These are phyloP conservation scores for Eucalyptus grandis DNA, from an alignment of 345 rosid species.

Conservation along the genomic window DNA sequence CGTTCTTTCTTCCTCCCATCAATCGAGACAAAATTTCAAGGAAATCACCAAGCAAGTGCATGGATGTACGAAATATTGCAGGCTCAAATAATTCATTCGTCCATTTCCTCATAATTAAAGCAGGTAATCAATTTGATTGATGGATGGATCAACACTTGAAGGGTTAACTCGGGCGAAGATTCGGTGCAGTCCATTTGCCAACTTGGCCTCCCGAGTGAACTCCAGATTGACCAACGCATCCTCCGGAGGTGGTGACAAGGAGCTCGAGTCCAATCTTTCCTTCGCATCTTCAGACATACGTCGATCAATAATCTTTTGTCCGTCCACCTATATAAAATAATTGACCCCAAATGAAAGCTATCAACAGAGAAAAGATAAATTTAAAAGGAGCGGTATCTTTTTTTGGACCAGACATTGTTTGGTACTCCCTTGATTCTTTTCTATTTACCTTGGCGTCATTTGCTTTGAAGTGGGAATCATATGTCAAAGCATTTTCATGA, in stretches of 20 bases:
- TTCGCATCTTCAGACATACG: constrained; percentile 6
- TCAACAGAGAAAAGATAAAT: background rate
- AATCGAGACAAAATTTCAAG: background rate
- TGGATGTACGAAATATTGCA: background rate
- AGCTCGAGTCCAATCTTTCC: constrained; percentile 18
- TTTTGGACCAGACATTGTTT: background rate
- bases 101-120: background rate
- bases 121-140: background rate
- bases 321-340: constrained; percentile 9
- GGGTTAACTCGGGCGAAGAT: constrained; percentile 44
- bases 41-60: background rate
- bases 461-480: constrained; percentile 13
- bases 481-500: constrained; percentile 9
- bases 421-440: background rate
- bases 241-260: constrained; percentile 21
- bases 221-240: constrained; percentile 57
- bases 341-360: background rate
- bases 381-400: background rate
- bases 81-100: background rate
- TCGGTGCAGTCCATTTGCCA: constrained; percentile 50
- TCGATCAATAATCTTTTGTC: background rate
- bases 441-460: constrained; percentile 23
- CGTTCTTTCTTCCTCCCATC: background rate
- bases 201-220: constrained; percentile 80
- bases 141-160: constrained; percentile 33